These are phyloP conservation scores for Cymbopogon flexuosus DNA, from an alignment of 202 grass and related monocot genomes.

Conservation along the genomic window DNA sequence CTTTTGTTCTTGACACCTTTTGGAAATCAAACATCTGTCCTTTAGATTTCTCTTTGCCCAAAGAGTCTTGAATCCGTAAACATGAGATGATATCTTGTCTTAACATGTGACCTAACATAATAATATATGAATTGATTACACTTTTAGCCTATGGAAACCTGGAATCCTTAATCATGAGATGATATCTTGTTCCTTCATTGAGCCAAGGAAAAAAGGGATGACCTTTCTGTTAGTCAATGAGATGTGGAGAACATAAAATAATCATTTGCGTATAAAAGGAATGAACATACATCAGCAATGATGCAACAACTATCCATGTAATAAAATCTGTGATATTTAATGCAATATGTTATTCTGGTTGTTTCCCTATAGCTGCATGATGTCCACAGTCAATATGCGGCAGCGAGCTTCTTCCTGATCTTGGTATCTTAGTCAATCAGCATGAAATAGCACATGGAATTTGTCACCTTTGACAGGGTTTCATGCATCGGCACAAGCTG, in stretches of 20 bases:
- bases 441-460: neutral
- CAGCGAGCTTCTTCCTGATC: conserved; percentile 15
- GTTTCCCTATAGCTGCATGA: conserved; percentile 3
- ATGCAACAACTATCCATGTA: conserved; percentile 9
- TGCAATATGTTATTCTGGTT: neutral
- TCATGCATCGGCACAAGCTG: neutral
- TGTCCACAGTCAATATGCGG: conserved; percentile 21
- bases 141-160: neutral
- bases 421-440: conserved; percentile 9
- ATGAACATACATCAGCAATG: neutral
- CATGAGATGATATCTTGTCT: neutral
- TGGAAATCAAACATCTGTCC: neutral
- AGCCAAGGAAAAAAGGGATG: neutral
- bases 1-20: neutral
- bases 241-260: neutral
- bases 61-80: neutral
- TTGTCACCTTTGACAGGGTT: conserved; percentile 5
- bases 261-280: neutral
- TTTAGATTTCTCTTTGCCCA: neutral
- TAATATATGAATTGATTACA: neutral
- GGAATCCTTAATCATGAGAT: no score
- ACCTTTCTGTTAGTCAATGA: neutral
- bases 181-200: neutral
- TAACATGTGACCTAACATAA: neutral
- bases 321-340: conserved; percentile 8